phyloP scores from a whole-genome alignment of 2,329 filamentous ascomycete genomes.

The Ophiostoma triangulosporum region DNA sequence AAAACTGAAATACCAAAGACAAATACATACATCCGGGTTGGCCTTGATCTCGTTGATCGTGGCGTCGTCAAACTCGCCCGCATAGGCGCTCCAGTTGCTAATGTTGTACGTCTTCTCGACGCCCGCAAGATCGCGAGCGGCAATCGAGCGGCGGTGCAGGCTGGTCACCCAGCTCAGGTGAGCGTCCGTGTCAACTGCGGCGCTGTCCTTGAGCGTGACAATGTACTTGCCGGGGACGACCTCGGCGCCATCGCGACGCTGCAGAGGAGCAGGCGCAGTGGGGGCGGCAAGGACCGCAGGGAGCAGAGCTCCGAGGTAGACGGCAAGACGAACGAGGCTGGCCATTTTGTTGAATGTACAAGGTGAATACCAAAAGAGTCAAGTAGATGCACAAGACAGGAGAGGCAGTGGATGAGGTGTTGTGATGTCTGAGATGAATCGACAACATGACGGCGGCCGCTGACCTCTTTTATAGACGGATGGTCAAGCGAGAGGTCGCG shows the following conservation, averaged over 20 bases:
- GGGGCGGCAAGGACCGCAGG: not conserved
- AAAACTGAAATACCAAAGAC: not conserved
- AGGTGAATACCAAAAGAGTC: not conserved
- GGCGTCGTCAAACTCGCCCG: constrained; percentile 40
- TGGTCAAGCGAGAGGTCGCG: too few species aligned
- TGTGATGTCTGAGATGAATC: not conserved
- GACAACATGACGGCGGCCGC: not conserved
- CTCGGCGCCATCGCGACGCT: constrained; percentile 31
- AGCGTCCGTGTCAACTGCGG: not conserved
- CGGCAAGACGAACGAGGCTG: not conserved
- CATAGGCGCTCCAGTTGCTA: not conserved
- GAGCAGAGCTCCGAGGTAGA: not conserved
- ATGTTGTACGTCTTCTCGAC: not conserved
- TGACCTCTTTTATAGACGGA: not conserved
- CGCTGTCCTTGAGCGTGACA: constrained; percentile 20
- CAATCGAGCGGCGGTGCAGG: not conserved
- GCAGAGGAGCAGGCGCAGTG: constrained; percentile 7
- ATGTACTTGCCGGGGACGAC: constrained; percentile 30
- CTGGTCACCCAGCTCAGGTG: not conserved
- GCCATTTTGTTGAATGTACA: not conserved
- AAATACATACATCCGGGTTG: constrained; percentile 43
- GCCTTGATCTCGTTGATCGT: constrained; percentile 23
- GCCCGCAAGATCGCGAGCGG: not conserved
- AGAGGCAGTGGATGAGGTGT: not conserved
- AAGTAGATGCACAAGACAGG: not conserved